Conservation (phyloP, 805 yeast genomes). For the Zygoascus biomembranicola region DNA sequence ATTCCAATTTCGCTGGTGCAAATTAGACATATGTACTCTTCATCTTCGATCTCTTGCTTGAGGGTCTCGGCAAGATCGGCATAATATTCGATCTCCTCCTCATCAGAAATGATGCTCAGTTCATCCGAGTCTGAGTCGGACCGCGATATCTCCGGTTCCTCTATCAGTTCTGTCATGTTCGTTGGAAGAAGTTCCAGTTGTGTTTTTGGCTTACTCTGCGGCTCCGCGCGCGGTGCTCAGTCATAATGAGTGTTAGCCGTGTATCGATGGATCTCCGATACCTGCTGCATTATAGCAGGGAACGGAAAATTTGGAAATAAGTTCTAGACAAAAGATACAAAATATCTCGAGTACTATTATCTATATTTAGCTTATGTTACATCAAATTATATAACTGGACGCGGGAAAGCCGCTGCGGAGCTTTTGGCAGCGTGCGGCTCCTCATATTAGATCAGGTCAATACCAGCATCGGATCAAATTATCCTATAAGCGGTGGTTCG, state of each 20-base stretch:
- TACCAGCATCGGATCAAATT: too few species aligned
- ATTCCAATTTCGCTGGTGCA: slow-evolving; percentile 78
- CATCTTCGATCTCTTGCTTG: slow-evolving; percentile 50
- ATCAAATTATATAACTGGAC: too few species aligned
- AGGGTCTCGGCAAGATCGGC: slow-evolving; percentile 32
- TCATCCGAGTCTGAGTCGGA: background rate
- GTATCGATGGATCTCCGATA: too few species aligned
- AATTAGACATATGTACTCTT: slow-evolving; percentile 75
- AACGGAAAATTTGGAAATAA: too few species aligned
- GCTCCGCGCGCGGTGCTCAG: background rate
- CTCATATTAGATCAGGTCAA: too few species aligned
- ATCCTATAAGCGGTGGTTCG: too few species aligned
- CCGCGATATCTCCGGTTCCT: background rate
- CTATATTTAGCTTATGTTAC: too few species aligned
- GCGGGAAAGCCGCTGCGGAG: too few species aligned
- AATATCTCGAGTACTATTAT: too few species aligned
- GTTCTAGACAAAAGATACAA: too few species aligned
- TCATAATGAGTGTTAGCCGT: background rate
- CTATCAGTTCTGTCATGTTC: background rate
- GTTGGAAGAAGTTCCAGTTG: background rate
- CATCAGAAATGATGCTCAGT: background rate
- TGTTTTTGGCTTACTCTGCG: background rate
- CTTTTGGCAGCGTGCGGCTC: too few species aligned
- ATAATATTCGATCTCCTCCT: background rate
- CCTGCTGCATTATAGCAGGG: too few species aligned